A percentile compares a stretch with the other conserved stretches of the same genome.
Conservation (phyloP, 345 rosid genomes). For the Angophora floribunda region DNA sequence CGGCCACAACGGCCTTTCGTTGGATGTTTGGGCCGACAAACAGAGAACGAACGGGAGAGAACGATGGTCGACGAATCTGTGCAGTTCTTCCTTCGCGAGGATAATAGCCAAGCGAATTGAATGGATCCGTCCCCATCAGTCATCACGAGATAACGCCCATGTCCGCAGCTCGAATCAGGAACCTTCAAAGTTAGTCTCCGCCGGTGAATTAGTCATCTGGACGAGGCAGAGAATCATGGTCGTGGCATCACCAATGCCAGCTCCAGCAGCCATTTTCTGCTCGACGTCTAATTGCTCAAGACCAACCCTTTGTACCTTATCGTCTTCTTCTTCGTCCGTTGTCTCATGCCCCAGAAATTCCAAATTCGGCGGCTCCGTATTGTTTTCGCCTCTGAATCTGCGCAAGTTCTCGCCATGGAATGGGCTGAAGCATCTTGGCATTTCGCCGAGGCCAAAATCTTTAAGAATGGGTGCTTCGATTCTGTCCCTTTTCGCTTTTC, state of each 20-base stretch:
- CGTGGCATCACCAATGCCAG: background rate
- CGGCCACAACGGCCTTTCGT: background rate
- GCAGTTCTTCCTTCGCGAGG: background rate
- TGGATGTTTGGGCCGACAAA: background rate
- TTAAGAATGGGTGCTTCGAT: slow-evolving; percentile 30
- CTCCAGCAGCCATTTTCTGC: background rate
- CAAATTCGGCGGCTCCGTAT: slow-evolving; percentile 14
- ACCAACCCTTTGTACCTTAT: background rate
- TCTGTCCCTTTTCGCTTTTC: background rate
- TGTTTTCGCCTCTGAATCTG: slow-evolving; percentile 28
- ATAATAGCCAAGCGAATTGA: background rate
- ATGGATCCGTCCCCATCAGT: background rate
- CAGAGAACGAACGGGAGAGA: background rate
- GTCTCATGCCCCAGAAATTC: slow-evolving; percentile 16
- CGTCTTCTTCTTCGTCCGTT: slow-evolving; percentile 5
- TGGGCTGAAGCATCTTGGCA: slow-evolving; percentile 69
- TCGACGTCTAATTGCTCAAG: background rate
- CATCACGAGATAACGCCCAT: background rate
- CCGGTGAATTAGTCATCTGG: background rate
- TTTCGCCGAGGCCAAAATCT: slow-evolving; percentile 39
- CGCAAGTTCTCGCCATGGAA: slow-evolving; percentile 42
- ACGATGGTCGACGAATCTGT: background rate
- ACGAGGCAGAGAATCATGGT: background rate
- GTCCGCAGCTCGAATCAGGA: background rate
- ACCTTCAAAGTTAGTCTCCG: background rate